A percentile compares a stretch with the other conserved stretches of the same genome.
Evolutionary conservation across 139 green algal genomes (phyloP).

Genomic region (Micractinium sp.): DNA sequence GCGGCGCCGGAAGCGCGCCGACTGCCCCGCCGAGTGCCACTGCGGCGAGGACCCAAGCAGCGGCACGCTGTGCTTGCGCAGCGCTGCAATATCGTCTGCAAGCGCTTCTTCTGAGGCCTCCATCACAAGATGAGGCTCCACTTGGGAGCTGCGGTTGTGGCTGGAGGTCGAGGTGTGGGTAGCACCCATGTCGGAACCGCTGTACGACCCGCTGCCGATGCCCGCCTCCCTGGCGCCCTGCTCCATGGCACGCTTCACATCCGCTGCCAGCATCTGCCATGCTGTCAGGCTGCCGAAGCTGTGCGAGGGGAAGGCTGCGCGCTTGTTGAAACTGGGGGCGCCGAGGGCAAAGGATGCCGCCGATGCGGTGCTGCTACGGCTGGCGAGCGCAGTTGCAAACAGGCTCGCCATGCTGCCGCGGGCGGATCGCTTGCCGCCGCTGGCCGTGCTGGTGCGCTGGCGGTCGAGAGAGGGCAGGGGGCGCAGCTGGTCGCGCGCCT

Average conservation of each 20-base stretch:
- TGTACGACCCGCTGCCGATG: not conserved
- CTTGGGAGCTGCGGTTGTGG: not conserved
- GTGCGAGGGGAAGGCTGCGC: not conserved
- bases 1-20: too few relatives aligned
- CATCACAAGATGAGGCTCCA: not conserved
- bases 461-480: not conserved
- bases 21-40: not conserved
- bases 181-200: not conserved
- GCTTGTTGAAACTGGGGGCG: not conserved
- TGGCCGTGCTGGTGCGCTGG: not conserved
- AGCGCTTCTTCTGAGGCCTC: not conserved
- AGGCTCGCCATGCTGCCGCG: not conserved
- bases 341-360: too few relatives aligned
- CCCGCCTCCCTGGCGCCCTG: not conserved
- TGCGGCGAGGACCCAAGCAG: not conserved
- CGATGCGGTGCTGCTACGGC: not conserved
- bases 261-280: constrained; percentile 35
- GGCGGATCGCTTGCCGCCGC: not conserved
- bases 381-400: not conserved
- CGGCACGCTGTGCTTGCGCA: not conserved
- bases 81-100: not conserved
- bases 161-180: not conserved
- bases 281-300: constrained; percentile 31
- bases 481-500: not conserved
- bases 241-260: constrained; percentile 16